These are phyloP conservation scores for Bullera alba DNA, from an alignment of 768 basidiomycete species.

Conservation along the genomic window DNA sequence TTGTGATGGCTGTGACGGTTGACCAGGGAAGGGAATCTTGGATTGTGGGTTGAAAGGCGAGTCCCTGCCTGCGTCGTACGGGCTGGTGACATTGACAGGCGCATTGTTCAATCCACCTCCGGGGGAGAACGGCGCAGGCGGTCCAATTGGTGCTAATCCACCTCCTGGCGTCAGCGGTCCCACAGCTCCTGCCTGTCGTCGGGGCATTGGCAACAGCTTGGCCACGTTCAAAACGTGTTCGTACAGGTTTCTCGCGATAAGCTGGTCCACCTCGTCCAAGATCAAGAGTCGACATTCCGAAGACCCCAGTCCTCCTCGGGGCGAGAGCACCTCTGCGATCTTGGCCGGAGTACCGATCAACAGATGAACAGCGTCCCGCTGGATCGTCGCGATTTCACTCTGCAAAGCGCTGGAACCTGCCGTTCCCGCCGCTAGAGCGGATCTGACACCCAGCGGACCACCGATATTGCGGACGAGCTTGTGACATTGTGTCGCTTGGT, in stretches of 20 bases:
- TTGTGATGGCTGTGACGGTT: constrained; percentile 4
- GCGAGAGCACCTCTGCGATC: constrained; percentile 80
- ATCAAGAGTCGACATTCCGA: constrained; percentile 87
- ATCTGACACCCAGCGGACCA: constrained; percentile 79
- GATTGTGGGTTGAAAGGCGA: constrained; percentile 47
- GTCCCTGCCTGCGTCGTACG: constrained; percentile 41
- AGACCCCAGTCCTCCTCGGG: constrained; percentile 67
- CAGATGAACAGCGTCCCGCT: constrained; percentile 88
- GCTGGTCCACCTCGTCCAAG: constrained; percentile 93
- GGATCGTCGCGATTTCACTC: constrained; percentile 73
- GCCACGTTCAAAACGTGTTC: constrained; percentile 92
- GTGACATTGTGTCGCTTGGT: constrained; percentile 89
- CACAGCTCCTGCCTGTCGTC: constrained; percentile 51
- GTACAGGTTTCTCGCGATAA: constrained; percentile 88
- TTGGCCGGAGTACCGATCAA: constrained; percentile 97
- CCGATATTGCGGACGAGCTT: constrained; percentile 68
- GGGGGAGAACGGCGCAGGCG: constrained; percentile 25
- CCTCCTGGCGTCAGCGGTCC: constrained; percentile 49
- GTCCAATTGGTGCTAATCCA: constrained; percentile 1
- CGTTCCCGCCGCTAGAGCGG: constrained; percentile 74
- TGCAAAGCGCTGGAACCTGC: constrained; percentile 56
- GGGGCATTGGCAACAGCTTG: constrained; percentile 81
- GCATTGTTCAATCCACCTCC: constrained; percentile 13
- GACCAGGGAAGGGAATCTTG: constrained; percentile 43
- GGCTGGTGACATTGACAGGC: constrained; percentile 29